Conservation (phyloP, 2,329 filamentous ascomycete genomes). For the Rasamsonia emersonii region DNA sequence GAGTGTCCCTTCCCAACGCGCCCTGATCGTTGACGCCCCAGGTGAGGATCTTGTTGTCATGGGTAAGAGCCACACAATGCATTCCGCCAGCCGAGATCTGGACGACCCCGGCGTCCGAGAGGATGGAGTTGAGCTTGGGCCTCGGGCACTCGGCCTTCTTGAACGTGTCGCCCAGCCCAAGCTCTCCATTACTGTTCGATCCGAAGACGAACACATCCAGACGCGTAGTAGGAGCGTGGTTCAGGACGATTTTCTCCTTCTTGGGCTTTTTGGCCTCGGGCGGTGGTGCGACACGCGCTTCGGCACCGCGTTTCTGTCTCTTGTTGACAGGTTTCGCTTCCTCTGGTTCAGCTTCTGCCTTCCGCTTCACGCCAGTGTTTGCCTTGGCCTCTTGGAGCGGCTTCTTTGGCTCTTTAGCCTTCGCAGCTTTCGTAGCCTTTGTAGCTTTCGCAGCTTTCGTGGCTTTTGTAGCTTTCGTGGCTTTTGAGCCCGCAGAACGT, state of each 20-base stretch:
- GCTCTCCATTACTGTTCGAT: slow-evolving; percentile 62
- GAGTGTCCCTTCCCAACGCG: slow-evolving; percentile 62
- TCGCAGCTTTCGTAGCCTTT: slow-evolving; percentile 5
- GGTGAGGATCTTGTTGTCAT: slow-evolving; percentile 65
- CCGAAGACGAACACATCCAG: slow-evolving; percentile 69
- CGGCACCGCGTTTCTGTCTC: slow-evolving; percentile 5
- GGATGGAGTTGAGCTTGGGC: slow-evolving; percentile 54
- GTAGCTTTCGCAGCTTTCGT: slow-evolving; percentile 4
- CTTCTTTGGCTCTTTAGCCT: slow-evolving; percentile 16
- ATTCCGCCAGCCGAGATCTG: slow-evolving; percentile 66
- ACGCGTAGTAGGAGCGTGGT: slow-evolving; percentile 39
- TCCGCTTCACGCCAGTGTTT: slow-evolving; percentile 10
- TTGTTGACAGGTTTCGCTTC: slow-evolving; percentile 6
- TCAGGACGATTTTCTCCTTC: slow-evolving; percentile 39
- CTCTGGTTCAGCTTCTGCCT: slow-evolving; percentile 8
- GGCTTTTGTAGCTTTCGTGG: slow-evolving; percentile 1
- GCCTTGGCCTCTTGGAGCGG: slow-evolving; percentile 9
- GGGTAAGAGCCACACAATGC: slow-evolving; percentile 63
- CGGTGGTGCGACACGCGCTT: not conserved
- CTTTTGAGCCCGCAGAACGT: slow-evolving; percentile 4
- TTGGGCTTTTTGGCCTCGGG: slow-evolving; percentile 1
- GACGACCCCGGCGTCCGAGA: slow-evolving; percentile 52
- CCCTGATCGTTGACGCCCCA: slow-evolving; percentile 77
- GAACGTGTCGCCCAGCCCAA: slow-evolving; percentile 60
- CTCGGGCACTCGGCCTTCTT: slow-evolving; percentile 57